Conservation (phyloP, 1,284 basidiomycete species). For the Irpex lacteus region DNA sequence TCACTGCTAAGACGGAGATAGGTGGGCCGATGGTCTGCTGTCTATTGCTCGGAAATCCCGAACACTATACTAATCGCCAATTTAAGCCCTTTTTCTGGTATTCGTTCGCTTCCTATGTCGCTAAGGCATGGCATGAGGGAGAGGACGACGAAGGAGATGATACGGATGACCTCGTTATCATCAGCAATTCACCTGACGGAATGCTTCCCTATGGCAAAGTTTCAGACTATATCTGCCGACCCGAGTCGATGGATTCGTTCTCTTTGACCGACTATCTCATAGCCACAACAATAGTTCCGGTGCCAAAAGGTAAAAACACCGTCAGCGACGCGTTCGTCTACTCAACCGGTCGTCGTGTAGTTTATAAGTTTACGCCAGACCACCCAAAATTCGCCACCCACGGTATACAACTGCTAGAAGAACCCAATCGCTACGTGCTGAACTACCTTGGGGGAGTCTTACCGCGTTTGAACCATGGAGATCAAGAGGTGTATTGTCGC, state of each 20-base stretch:
- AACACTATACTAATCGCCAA: not conserved
- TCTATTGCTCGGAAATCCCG: constrained; percentile 21
- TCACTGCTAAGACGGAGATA: constrained; percentile 28
- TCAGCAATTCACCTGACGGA: not conserved
- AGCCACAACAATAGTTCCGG: not conserved
- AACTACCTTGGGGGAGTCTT: constrained; percentile 29
- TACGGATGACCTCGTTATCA: not conserved
- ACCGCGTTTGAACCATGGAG: constrained; percentile 29
- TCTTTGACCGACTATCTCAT: not conserved
- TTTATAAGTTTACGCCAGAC: not conserved
- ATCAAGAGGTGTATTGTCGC: constrained; percentile 30
- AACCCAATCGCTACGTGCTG: constrained; percentile 6
- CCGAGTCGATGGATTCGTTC: not conserved
- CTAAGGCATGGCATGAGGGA: not conserved
- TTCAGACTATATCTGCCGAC: constrained; percentile 5
- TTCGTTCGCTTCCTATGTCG: not conserved
- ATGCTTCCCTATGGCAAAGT: not conserved
- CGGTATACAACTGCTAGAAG: not conserved
- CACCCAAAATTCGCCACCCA: constrained; percentile 2
- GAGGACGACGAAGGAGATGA: not conserved
- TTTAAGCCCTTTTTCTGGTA: not conserved
- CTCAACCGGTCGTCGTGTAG: not conserved
- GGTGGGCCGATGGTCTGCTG: constrained; percentile 28
- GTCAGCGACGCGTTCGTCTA: not conserved
- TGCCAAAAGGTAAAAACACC: not conserved